Conservation (phyloP, 1,284 basidiomycete genomes). For the Pseudozyma thailandica region DNA sequence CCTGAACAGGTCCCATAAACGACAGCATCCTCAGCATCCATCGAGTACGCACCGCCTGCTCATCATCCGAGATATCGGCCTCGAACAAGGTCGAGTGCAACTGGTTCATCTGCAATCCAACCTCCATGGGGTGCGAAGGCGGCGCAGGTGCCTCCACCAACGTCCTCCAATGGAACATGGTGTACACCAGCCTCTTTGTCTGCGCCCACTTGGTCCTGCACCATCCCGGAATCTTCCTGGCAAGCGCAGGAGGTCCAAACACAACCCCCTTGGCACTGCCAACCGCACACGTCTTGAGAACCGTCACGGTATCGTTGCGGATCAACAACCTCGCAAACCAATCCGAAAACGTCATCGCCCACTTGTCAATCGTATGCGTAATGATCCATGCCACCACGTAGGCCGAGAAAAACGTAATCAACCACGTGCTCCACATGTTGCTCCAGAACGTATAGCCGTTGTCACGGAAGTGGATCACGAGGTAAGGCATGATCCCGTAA, state of each 20-base stretch:
- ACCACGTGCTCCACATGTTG: slow-evolving; percentile 68
- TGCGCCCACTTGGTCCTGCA: slow-evolving; percentile 23
- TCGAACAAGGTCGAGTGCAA: slow-evolving; percentile 69
- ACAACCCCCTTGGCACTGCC: slow-evolving; percentile 23
- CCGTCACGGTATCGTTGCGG: slow-evolving; percentile 29
- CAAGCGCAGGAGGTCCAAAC: slow-evolving; percentile 36
- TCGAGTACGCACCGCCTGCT: slow-evolving; percentile 68
- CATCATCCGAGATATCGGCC: slow-evolving; percentile 66
- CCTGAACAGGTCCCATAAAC: slow-evolving; percentile 66
- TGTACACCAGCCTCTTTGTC: slow-evolving; percentile 46
- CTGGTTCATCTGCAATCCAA: slow-evolving; percentile 69
- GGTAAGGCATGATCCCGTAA: slow-evolving; percentile 69
- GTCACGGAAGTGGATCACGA: slow-evolving; percentile 67
- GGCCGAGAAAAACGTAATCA: slow-evolving; percentile 68
- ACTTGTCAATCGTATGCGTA: slow-evolving; percentile 28
- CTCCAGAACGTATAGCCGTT: slow-evolving; percentile 67
- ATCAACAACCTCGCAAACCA: slow-evolving; percentile 31
- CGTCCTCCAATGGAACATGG: slow-evolving; percentile 67
- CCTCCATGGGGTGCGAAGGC: slow-evolving; percentile 68
- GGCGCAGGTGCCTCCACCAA: slow-evolving; percentile 62
- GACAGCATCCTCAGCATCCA: slow-evolving; percentile 65
- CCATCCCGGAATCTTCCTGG: slow-evolving; percentile 31
- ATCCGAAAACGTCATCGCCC: slow-evolving; percentile 37
- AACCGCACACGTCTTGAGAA: slow-evolving; percentile 11
- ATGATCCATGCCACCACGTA: slow-evolving; percentile 67